Evolutionary conservation across 805 yeast species (phyloP), one percentile per base, ranked within the genome.

Genomic region (Maudiozyma pseudohumilis): DNA sequence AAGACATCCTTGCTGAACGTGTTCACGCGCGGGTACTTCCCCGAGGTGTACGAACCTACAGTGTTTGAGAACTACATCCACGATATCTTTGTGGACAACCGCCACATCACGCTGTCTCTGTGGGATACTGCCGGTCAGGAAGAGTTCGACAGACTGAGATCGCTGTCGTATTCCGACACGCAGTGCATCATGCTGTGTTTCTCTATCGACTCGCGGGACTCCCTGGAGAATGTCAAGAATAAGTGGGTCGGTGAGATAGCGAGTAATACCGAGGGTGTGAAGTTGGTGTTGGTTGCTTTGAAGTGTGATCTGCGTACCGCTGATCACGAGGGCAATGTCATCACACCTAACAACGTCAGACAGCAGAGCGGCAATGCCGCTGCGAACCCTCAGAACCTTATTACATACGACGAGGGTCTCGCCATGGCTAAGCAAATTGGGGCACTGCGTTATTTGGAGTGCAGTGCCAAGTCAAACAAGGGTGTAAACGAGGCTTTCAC

Each of bases 51-150:
- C 61, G 98, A 88, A 56, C 98, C 98, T 19, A 89, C 98, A 1
- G 96, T 89, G 27, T 89, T 92, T 63, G 97, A 89, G 58, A 89
- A 89, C 65, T 89, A 89, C 58, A 95, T 88, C 42, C 97, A 89
- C 62, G 97, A 89, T 58, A 92, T 89, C 46, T 89, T 85, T 63
- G 87, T 89, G 39, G 98, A 89, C 59, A 89, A 89, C 36, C 86
- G 85, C 59, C 86, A 92, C 35, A 83, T 89, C 51, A 94, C 88
- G 54, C 66, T 89, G 40, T 87, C 96, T 12, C 67, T 89, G 39
- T 92, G 98, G 98, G 98, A 89, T 59, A 89, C 98, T 5, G 98
- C 98, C 1, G 98, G 98, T 6, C 98, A 89, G 67, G 98, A 89
- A 64, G 98, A 89, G 64, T 89, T 89, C 52, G 98, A 89, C 60